Base-by-base conservation (phyloP, 2,329 filamentous ascomycete genomes). In the Torrubiellomyces zombiae region DNA sequence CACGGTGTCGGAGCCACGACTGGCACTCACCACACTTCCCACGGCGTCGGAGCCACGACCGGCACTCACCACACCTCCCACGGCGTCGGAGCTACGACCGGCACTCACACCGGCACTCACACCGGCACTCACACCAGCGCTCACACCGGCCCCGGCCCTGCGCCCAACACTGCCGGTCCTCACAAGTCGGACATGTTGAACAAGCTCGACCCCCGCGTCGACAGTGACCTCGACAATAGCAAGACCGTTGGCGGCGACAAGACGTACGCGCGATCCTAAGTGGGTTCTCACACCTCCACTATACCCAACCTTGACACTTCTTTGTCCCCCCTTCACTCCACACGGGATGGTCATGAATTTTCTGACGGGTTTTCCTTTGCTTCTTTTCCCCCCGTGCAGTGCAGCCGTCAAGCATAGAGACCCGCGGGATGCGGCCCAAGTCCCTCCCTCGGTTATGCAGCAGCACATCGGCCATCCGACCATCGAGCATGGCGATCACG, bases 221-320 rank as follows among this genome's bases (percentile, higher is more conserved):
- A 70, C 44, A 60, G 56, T 8, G 51, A 70, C 35, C 54, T 60
- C 3, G 63, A 70, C 40, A 58, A 60, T 23, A 58, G 52, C 41
- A 58, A 57, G 48, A 70, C 67, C 0, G 12, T 60, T 5, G 67
- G 66, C 16, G 55, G 60, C 23, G 54, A 70, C 45, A 67, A 62
- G 44, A 55, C 48, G 32, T 53, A 46, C 40, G 33, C 41, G 13
- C 45, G 45, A 35, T 45, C 48, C 43, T 55, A 49, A 51, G 47
- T 43, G 22, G 21, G 31, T 28, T 9, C 25, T 25, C 14, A 22
- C 19, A 20, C n/a, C 21, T 18, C 17, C 20, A 16, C 13, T 11
- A 7, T 21, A 20, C 21, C 26, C 21, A 32, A 9, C 10, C n/a
- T n/a, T n/a, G n/a, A 25, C 24, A 9, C 19, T 20, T 12, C 10